These are phyloP conservation scores for Mucor saturninus DNA, from an alignment of 371 early-diverging fungal species.

Conservation along the genomic window DNA sequence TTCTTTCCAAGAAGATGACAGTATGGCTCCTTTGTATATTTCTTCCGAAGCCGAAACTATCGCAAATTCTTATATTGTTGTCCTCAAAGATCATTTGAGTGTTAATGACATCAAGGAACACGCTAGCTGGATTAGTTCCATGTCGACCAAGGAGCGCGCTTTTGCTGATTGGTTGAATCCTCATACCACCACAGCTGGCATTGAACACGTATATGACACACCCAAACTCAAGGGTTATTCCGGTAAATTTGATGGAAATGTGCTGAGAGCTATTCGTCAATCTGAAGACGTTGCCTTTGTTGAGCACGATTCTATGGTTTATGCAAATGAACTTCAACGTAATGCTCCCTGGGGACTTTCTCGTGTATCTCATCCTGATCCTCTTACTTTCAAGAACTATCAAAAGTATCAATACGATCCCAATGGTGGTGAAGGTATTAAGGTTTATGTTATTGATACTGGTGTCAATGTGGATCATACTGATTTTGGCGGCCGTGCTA, in stretches of 20 bases:
- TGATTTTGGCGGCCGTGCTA: constrained; percentile 74
- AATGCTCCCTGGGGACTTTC: constrained; percentile 92
- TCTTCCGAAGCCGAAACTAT: constrained; percentile 68
- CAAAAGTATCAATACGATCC: constrained; percentile 78
- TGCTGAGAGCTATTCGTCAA: constrained; percentile 71
- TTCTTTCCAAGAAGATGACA: constrained; percentile 10
- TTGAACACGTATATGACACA: constrained; percentile 78
- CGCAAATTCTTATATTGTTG: constrained; percentile 83
- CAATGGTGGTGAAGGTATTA: constrained; percentile 70
- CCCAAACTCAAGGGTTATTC: constrained; percentile 81
- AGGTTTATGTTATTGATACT: constrained; percentile 60
- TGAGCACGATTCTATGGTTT: constrained; percentile 86
- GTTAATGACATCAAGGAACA: constrained; percentile 33
- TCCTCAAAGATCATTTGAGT: constrained; percentile 70
- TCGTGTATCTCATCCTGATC: constrained; percentile 81
- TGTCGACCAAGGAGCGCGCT: constrained; percentile 13
- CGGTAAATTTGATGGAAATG: constrained; percentile 72
- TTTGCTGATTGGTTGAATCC: constrained; percentile 31
- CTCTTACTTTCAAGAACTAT: constrained; percentile 67
- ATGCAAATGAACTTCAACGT: constrained; percentile 70
- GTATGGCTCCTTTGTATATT: constrained; percentile 69
- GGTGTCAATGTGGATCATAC: constrained; percentile 65
- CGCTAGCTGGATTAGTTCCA: constrained; percentile 35
- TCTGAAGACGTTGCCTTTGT: constrained; percentile 77
- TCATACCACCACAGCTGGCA: constrained; percentile 41